Evolutionary conservation across 1,284 basidiomycete species (phyloP).

Genomic region (Coniophora puteana): DNA sequence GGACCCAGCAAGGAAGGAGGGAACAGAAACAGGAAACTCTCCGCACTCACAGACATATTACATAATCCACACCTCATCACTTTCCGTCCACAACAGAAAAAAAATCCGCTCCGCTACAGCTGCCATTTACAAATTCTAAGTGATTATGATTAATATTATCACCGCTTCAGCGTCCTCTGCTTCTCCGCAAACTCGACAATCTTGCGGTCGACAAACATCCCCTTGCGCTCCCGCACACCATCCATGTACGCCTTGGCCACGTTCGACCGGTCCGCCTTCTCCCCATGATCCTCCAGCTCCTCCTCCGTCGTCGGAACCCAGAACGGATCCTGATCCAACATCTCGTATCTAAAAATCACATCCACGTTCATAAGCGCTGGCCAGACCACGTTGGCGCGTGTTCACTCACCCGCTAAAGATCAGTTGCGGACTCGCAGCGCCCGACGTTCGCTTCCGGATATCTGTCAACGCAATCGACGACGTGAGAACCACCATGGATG

Average conservation of each 20-base stretch:
- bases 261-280: slow-evolving; percentile 92
- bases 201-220: slow-evolving; percentile 93
- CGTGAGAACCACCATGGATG: slow-evolving; percentile 12
- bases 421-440: slow-evolving; percentile 94
- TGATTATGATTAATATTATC: slow-evolving; percentile 7
- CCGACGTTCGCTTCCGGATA: slow-evolving; percentile 94
- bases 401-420: slow-evolving; percentile 85
- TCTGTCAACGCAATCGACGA: slow-evolving; percentile 59
- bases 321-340: slow-evolving; percentile 93
- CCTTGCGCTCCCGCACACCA: slow-evolving; percentile 85
- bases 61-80: slow-evolving; percentile 15
- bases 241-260: slow-evolving; percentile 97
- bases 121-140: slow-evolving; percentile 13
- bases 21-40: slow-evolving; percentile 12
- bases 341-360: slow-evolving; percentile 61
- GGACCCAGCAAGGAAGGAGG: slow-evolving; percentile 10
- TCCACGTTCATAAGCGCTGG: slow-evolving; percentile 13
- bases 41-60: slow-evolving; percentile 14
- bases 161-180: slow-evolving; percentile 92
- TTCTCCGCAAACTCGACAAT: slow-evolving; percentile 95
- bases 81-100: slow-evolving; percentile 4
- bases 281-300: slow-evolving; percentile 95
- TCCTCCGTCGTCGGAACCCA: slow-evolving; percentile 99
- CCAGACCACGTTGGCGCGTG: slow-evolving; percentile 4
- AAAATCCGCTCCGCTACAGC: slow-evolving; percentile 11